Percentiles rank a stretch among this genome's conserved stretches.
phyloP scores from a whole-genome alignment of 1,139 yeast species.

The Debaryomyces nepalensis region DNA sequence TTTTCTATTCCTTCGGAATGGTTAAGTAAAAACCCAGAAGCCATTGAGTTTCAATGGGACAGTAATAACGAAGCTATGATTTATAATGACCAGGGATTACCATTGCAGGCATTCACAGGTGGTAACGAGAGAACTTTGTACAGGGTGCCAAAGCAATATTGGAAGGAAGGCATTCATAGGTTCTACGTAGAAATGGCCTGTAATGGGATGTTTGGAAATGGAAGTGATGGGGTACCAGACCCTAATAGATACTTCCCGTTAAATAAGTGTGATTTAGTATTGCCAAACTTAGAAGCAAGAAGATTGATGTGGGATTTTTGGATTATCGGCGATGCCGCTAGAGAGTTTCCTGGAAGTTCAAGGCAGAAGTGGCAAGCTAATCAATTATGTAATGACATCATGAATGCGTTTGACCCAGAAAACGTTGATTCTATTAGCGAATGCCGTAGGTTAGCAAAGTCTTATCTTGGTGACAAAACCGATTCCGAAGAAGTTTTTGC shows the following conservation, averaged over 20 bases:
- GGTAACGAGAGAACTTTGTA: constrained; percentile 80
- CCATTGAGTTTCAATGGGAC: constrained; percentile 82
- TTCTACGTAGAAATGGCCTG: constrained; percentile 91
- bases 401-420: constrained; percentile 75
- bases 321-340: constrained; percentile 88
- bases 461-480: constrained; percentile 64
- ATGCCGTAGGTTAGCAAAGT: constrained; percentile 70
- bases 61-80: constrained; percentile 84
- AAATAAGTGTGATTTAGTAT: constrained; percentile 72
- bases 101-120: constrained; percentile 85
- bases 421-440: constrained; percentile 51
- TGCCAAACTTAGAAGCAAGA: constrained; percentile 82
- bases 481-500: constrained; percentile 68
- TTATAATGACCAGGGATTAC: constrained; percentile 67
- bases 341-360: constrained; percentile 73
- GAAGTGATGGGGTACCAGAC: constrained; percentile 61
- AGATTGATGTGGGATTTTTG: constrained; percentile 80
- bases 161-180: constrained; percentile 43
- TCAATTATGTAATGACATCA: constrained; percentile 73
- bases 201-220: constrained; percentile 93
- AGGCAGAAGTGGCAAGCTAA: constrained; percentile 89
- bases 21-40: constrained; percentile 48
- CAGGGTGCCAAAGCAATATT: constrained; percentile 59
- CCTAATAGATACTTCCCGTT: constrained; percentile 72
- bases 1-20: constrained; percentile 67